A percentile compares a stretch with the other conserved stretches of the same genome.
phyloP scores from a whole-genome alignment of 495 filamentous ascomycete genomes.

The Xylaria palmicola region DNA sequence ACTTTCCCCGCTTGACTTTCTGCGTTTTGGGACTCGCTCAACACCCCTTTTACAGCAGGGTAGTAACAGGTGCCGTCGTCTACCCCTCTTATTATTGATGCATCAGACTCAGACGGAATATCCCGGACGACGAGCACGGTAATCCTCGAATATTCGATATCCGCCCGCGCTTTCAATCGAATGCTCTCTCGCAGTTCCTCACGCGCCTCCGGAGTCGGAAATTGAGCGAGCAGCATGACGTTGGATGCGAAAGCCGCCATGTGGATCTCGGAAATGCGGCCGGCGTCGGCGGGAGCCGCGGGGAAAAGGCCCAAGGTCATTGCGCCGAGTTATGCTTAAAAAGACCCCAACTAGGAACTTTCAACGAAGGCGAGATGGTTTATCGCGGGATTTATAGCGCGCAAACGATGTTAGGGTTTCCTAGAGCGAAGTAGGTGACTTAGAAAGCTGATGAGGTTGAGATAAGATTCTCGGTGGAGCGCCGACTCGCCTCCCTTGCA shows the following conservation, averaged over 20 bases:
- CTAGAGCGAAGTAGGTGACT: too few relatives aligned
- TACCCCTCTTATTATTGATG: neutral
- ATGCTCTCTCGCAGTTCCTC: constrained; percentile 24
- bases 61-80: neutral
- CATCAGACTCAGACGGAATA: neutral
- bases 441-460: too few relatives aligned
- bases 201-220: constrained; percentile 35
- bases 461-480: too few relatives aligned
- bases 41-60: neutral
- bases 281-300: constrained; percentile 29
- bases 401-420: too few relatives aligned
- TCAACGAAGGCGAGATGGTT: too few relatives aligned
- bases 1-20: constrained; percentile 2
- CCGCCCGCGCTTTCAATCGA: constrained; percentile 28
- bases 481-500: too few relatives aligned
- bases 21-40: neutral
- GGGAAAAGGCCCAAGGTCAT: constrained; percentile 16
- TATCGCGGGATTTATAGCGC: too few relatives aligned
- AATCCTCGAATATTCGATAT: constrained; percentile 28
- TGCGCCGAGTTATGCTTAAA: too few relatives aligned
- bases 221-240: constrained; percentile 39
- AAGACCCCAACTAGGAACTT: too few relatives aligned
- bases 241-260: constrained; percentile 42
- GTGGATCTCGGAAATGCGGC: constrained; percentile 41
- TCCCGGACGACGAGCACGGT: constrained; percentile 29